These are phyloP conservation scores for Tetracladium setigerum DNA, from an alignment of 495 filamentous ascomycete genomes.

Conservation along the genomic window DNA sequence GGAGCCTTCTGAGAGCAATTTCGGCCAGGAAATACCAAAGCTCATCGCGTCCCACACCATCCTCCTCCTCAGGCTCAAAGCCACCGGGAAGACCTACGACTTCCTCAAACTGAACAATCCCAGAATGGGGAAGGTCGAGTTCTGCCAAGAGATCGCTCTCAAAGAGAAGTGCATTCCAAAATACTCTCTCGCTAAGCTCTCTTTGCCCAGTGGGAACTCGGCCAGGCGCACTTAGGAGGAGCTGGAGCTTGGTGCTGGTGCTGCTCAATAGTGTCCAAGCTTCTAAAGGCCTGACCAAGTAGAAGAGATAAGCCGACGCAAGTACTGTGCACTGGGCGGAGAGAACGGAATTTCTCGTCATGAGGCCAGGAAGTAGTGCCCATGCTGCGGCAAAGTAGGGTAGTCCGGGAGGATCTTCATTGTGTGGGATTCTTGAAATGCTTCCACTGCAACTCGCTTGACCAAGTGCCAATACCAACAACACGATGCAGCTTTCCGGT, in stretches of 20 bases:
- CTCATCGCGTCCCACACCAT: slow-evolving; percentile 60
- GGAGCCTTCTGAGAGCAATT: slow-evolving; percentile 65
- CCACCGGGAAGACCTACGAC: slow-evolving; percentile 68
- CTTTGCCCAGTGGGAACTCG: slow-evolving; percentile 59
- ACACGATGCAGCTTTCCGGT: slow-evolving; percentile 74
- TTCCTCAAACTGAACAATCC: slow-evolving; percentile 74
- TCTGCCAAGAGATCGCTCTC: slow-evolving; percentile 78
- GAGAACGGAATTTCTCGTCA: slow-evolving; percentile 69
- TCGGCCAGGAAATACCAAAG: slow-evolving; percentile 81
- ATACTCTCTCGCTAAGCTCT: slow-evolving; percentile 67
- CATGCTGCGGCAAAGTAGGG: slow-evolving; percentile 76
- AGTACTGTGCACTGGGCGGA: slow-evolving; percentile 73
- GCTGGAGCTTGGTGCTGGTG: slow-evolving; percentile 72
- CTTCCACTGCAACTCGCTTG: slow-evolving; percentile 62
- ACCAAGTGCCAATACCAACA: slow-evolving; percentile 70
- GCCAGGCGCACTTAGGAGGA: slow-evolving; percentile 63
- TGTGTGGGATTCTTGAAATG: slow-evolving; percentile 63
- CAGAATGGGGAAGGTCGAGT: slow-evolving; percentile 73
- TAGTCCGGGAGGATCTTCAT: slow-evolving; percentile 67
- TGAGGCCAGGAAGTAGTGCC: slow-evolving; percentile 65
- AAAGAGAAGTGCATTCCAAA: slow-evolving; percentile 77
- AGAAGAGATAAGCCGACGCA: slow-evolving; percentile 74
- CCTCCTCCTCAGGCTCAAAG: slow-evolving; percentile 62
- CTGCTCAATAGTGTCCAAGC: slow-evolving; percentile 75
- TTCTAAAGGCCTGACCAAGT: slow-evolving; percentile 71